Evolutionary conservation across 2,329 filamentous ascomycete genomes (phyloP).

Genomic region (Chaetomium olivaceum): DNA sequence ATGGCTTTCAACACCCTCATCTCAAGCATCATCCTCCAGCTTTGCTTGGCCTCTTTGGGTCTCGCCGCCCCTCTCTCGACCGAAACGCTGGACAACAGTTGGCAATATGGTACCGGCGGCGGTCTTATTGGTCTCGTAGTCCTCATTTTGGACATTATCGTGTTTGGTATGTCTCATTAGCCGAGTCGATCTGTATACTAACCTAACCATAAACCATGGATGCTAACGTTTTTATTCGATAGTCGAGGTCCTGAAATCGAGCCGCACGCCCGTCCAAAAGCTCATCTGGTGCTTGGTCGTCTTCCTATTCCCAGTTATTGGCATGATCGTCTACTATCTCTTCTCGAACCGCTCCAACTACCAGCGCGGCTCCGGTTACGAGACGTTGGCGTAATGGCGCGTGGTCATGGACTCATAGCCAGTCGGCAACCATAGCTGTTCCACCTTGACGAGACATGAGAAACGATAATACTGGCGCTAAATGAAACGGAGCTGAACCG

Average conservation of each 20-base stretch:
- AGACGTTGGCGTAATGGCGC: conserved; percentile 43
- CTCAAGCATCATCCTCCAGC: conserved; percentile 50
- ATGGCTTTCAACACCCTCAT: conserved; percentile 40
- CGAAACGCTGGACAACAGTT: conserved; percentile 45
- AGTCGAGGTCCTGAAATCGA: conserved; percentile 67
- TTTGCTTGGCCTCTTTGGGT: conserved; percentile 52
- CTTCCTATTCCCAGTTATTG: conserved; percentile 64
- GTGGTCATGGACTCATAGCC: no score
- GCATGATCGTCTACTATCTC: conserved; percentile 63
- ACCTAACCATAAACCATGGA: not conserved
- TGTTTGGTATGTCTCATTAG: conserved; percentile 51
- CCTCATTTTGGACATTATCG: conserved; percentile 62
- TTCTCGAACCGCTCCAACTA: conserved; percentile 63
- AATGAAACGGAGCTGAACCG: not conserved
- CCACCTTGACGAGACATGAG: not conserved
- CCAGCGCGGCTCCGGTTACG: conserved; percentile 55
- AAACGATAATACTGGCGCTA: not conserved
- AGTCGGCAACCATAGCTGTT: not conserved
- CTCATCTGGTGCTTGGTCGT: conserved; percentile 63
- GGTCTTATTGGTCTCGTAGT: conserved; percentile 63
- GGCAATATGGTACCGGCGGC: conserved; percentile 62
- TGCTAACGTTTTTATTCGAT: conserved; percentile 21
- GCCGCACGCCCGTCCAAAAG: conserved; percentile 58
- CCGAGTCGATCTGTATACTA: not conserved
- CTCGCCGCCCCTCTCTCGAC: conserved; percentile 50